Percentiles rank a stretch among this genome's conserved stretches.
Evolutionary conservation across 2,329 filamentous ascomycete species (phyloP).

Genomic region (Teratosphaeria zuluensis): DNA sequence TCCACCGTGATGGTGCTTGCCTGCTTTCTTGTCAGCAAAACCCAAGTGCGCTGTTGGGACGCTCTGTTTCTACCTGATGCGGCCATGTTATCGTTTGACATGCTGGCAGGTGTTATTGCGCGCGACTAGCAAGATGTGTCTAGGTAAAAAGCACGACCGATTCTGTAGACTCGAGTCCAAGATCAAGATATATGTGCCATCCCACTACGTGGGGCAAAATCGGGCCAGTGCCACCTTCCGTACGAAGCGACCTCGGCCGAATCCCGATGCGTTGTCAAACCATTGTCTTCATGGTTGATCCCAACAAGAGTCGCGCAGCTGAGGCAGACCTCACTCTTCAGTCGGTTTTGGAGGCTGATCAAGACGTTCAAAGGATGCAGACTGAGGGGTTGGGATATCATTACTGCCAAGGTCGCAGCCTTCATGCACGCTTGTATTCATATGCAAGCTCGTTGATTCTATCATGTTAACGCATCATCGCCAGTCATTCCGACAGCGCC

Average conservation of each 20-base stretch:
- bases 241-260: background rate
- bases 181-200: background rate
- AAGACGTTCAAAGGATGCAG: background rate
- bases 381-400: background rate
- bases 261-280: background rate
- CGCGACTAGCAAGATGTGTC: background rate
- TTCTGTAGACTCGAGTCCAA: background rate
- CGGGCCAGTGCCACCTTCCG: too few species aligned
- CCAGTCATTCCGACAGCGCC: background rate
- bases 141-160: background rate
- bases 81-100: background rate
- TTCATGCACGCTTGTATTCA: background rate
- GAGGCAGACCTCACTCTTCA: background rate
- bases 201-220: background rate
- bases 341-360: background rate
- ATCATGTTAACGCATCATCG: background rate
- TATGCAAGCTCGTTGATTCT: background rate
- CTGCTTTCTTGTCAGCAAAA: background rate
- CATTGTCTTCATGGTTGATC: background rate
- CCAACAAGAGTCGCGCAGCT: background rate
- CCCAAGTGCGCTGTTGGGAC: background rate
- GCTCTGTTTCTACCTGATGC: background rate
- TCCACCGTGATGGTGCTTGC: background rate
- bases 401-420: background rate
- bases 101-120: background rate